phyloP scores from a whole-genome alignment of 2,329 filamentous ascomycete species.

The Talaromyces sp. region DNA sequence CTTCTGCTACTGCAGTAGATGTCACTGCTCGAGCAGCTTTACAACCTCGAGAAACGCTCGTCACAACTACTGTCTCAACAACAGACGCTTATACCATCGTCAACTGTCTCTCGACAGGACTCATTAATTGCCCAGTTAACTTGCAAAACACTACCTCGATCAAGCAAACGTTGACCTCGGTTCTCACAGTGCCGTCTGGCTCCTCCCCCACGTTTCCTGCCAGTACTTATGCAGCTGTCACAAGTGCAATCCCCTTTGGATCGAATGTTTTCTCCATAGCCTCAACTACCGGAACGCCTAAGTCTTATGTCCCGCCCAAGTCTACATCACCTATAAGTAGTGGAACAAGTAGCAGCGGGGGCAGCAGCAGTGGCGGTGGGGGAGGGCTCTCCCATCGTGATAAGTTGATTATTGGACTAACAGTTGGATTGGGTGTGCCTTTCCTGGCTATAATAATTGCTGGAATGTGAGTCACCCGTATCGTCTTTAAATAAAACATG shows the following conservation, averaged over 20 bases:
- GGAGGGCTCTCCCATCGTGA: conserved; percentile 23
- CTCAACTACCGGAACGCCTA: conserved; percentile 41
- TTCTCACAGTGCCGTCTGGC: conserved; percentile 38
- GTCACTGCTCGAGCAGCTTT: conserved; percentile 15
- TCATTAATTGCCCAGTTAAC: conserved; percentile 48
- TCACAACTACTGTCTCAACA: conserved; percentile 31
- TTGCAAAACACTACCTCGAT: conserved; percentile 39
- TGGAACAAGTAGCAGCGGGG: neutral
- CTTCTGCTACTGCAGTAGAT: neutral
- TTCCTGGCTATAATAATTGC: conserved; percentile 9
- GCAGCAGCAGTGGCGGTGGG: conserved; percentile 17
- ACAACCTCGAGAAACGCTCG: conserved; percentile 20
- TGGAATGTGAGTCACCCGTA: neutral
- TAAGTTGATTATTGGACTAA: conserved; percentile 45
- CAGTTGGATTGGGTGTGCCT: conserved; percentile 33
- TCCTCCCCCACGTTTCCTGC: conserved; percentile 35
- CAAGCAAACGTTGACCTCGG: conserved; percentile 30
- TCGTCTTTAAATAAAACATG: neutral
- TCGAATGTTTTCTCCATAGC: conserved; percentile 30
- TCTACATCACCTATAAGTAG: conserved; percentile 14
- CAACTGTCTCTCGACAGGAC: conserved; percentile 37
- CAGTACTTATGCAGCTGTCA: conserved; percentile 20
- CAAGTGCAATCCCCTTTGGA: conserved; percentile 40
- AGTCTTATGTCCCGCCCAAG: conserved; percentile 36
- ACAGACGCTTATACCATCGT: conserved; percentile 41